A percentile compares a stretch with the other conserved stretches of the same genome.
Conservation (phyloP, 2,329 filamentous ascomycete genomes). For the Rutstroemia sydowiana region DNA sequence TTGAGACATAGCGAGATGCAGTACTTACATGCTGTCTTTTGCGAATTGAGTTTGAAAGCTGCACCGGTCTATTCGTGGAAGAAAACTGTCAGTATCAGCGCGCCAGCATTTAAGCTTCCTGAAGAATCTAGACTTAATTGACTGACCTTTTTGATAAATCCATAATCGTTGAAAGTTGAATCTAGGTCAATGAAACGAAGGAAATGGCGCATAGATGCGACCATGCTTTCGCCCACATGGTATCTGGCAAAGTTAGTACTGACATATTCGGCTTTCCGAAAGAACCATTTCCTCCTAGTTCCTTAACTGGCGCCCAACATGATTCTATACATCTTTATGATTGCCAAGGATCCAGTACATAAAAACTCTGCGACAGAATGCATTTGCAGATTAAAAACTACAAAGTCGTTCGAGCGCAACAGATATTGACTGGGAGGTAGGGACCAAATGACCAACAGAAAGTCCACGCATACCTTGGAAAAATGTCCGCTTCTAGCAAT, state of each 20-base stretch:
- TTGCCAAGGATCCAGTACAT: too few relatives aligned
- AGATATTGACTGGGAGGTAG: too few relatives aligned
- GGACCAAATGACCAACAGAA: too few relatives aligned
- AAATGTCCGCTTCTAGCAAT: slow-evolving; percentile 38
- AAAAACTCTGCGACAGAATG: too few relatives aligned
- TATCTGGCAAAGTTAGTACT: slow-evolving; percentile 25
- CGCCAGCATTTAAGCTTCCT: neutral
- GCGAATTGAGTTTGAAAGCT: slow-evolving; percentile 8
- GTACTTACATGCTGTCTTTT: slow-evolving; percentile 7
- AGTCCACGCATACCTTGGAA: slow-evolving; percentile 32
- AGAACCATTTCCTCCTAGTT: neutral
- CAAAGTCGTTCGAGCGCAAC: neutral
- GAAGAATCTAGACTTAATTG: neutral
- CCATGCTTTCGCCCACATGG: slow-evolving; percentile 33
- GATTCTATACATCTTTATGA: neutral
- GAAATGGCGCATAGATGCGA: slow-evolving; percentile 35
- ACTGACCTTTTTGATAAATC: slow-evolving; percentile 35
- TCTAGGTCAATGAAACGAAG: slow-evolving; percentile 39
- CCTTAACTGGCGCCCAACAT: neutral
- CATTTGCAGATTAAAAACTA: too few relatives aligned
- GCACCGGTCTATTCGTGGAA: slow-evolving; percentile 4
- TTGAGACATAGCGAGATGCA: neutral
- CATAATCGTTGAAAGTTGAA: slow-evolving; percentile 33
- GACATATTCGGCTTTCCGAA: too few relatives aligned
- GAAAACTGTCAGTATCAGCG: neutral